A percentile compares a stretch with the other conserved stretches of the same genome.
phyloP scores from a whole-genome alignment of 148 eudicot genomes.

The Chenopodium album region DNA sequence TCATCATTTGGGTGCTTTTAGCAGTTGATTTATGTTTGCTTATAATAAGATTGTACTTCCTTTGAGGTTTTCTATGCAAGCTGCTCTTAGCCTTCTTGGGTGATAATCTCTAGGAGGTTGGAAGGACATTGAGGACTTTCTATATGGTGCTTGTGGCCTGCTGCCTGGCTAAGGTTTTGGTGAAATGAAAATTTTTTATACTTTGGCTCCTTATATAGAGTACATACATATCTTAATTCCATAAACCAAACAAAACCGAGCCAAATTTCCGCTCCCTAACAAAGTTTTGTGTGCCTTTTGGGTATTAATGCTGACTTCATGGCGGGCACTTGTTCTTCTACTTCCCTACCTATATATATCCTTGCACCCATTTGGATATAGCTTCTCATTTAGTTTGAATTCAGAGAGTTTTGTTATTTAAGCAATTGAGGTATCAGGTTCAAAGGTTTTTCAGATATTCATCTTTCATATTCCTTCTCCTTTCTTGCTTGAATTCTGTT shows the following conservation, averaged over 20 bases:
- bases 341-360: background rate
- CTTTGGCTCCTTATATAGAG: background rate
- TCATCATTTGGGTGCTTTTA: conserved; percentile 33
- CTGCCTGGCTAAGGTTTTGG: conserved; percentile 9
- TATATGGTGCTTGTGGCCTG: background rate
- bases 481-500: background rate
- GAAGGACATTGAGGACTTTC: conserved; percentile 14
- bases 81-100: background rate
- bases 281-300: background rate
- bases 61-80: conserved; percentile 12
- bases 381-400: background rate
- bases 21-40: conserved; percentile 23
- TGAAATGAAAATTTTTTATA: background rate
- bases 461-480: background rate
- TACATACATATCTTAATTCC: background rate
- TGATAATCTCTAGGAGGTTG: conserved; percentile 12
- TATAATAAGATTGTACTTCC: background rate
- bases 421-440: background rate
- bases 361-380: background rate
- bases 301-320: background rate
- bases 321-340: background rate
- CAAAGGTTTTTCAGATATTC: background rate
- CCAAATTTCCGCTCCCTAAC: background rate
- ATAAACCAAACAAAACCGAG: background rate
- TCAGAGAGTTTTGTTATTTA: background rate